phyloP scores from a whole-genome alignment of 2,329 filamentous ascomycete species.

The Trichophyton schoenleinii region DNA sequence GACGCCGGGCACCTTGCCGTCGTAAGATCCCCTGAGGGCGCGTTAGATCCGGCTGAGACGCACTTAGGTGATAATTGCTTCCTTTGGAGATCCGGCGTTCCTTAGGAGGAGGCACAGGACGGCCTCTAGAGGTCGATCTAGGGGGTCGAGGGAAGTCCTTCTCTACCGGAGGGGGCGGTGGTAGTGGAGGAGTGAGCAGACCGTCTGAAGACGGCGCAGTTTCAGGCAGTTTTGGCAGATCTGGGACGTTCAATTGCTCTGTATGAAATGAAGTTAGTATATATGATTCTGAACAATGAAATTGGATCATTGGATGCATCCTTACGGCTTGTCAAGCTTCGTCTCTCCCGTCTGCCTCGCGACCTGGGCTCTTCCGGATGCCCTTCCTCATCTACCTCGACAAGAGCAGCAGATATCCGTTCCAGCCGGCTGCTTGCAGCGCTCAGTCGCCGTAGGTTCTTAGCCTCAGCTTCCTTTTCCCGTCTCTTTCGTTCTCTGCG shows the following conservation, averaged over 20 bases:
- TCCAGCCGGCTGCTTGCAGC: slow-evolving; percentile 80
- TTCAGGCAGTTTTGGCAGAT: slow-evolving; percentile 67
- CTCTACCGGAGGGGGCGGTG: slow-evolving; percentile 56
- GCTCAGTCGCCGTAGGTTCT: slow-evolving; percentile 69
- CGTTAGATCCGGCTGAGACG: slow-evolving; percentile 52
- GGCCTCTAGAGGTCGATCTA: slow-evolving; percentile 59
- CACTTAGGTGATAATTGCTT: slow-evolving; percentile 77
- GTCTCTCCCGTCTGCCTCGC: slow-evolving; percentile 64
- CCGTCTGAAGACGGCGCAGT: slow-evolving; percentile 25
- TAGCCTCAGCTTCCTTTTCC: slow-evolving; percentile 70
- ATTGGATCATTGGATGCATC: slow-evolving; percentile 37
- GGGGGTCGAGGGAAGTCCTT: slow-evolving; percentile 62
- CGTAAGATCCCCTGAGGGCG: slow-evolving; percentile 45
- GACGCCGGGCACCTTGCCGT: slow-evolving; percentile 42
- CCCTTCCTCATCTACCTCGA: slow-evolving; percentile 68
- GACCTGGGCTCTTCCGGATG: slow-evolving; percentile 47
- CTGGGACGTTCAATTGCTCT: slow-evolving; percentile 51
- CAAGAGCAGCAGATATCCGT: slow-evolving; percentile 61
- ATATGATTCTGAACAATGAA: slow-evolving; percentile 57
- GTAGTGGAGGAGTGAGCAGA: slow-evolving; percentile 31
- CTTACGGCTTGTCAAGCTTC: slow-evolving; percentile 46
- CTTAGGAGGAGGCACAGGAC: slow-evolving; percentile 74
- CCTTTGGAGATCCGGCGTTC: slow-evolving; percentile 66
- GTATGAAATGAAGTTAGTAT: background rate
- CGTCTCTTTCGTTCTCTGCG: slow-evolving; percentile 70